Evolutionary conservation across 495 filamentous ascomycete species (phyloP).

Genomic region (Xeromyces bisporus): DNA sequence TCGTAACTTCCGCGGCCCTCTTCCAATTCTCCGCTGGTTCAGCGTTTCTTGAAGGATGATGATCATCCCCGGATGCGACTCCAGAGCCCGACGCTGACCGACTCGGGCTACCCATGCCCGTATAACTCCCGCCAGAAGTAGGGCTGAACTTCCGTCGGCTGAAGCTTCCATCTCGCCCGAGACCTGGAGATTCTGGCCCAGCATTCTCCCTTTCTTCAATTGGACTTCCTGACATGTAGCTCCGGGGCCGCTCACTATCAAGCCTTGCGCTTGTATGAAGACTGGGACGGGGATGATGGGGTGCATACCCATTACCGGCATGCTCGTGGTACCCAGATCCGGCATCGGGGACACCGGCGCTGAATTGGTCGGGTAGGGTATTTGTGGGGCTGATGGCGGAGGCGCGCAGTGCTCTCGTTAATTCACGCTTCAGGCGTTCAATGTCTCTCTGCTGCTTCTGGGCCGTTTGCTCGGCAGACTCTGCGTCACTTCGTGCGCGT

Average conservation of each 20-base stretch:
- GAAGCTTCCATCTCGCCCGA: slow-evolving; percentile 18
- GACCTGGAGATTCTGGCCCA: slow-evolving; percentile 25
- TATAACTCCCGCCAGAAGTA: slow-evolving; percentile 32
- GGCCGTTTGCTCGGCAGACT: slow-evolving; percentile 69
- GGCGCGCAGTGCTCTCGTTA: slow-evolving; percentile 28
- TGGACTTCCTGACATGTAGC: slow-evolving; percentile 48
- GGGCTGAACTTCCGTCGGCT: slow-evolving; percentile 30
- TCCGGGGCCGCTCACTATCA: slow-evolving; percentile 35
- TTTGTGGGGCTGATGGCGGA: slow-evolving; percentile 25
- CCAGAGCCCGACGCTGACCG: slow-evolving; percentile 24
- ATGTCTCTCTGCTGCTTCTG: slow-evolving; percentile 76
- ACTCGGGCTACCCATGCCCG: slow-evolving; percentile 40
- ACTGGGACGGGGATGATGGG: slow-evolving; percentile 16
- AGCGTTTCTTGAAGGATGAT: slow-evolving; percentile 11
- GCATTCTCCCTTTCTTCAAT: slow-evolving; percentile 73
- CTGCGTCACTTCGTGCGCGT: slow-evolving; percentile 73
- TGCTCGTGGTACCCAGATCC: slow-evolving; percentile 22
- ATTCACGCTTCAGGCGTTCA: slow-evolving; percentile 77
- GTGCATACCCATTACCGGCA: slow-evolving; percentile 12
- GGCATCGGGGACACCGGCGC: slow-evolving; percentile 19
- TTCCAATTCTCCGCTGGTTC: slow-evolving; percentile 88
- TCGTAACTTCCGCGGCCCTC: slow-evolving; percentile 95
- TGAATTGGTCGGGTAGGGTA: slow-evolving; percentile 15
- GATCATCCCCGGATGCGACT: slow-evolving; percentile 22
- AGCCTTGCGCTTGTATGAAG: slow-evolving; percentile 24